phyloP scores from a whole-genome alignment of 768 basidiomycete genomes.

The Rhizopogon rudus region DNA sequence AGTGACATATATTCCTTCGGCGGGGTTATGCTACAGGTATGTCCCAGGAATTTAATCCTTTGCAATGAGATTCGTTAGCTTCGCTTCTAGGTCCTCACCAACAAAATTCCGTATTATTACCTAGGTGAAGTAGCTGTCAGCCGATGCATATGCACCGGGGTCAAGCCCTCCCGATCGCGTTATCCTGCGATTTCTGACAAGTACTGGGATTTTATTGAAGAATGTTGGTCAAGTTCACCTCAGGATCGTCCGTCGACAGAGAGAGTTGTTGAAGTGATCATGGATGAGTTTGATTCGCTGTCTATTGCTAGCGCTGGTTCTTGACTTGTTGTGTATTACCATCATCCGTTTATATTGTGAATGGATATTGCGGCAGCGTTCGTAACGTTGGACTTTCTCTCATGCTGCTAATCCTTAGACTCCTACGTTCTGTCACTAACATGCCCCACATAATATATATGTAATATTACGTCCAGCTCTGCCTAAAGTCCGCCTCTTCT shows the following conservation, averaged over 20 bases:
- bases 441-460: no score
- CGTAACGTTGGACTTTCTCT: neutral
- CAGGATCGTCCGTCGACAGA: neutral
- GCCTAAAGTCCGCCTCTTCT: no score
- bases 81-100: neutral
- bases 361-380: neutral
- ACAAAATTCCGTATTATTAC: conserved; percentile 18
- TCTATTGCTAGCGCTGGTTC: neutral
- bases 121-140: conserved; percentile 13
- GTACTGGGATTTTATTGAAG: conserved; percentile 37
- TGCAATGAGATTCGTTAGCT: conserved; percentile 17
- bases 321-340: neutral
- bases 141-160: conserved; percentile 9
- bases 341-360: neutral
- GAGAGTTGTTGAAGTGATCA: neutral
- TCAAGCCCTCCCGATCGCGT: conserved; percentile 15
- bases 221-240: conserved; percentile 31
- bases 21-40: conserved; percentile 25
- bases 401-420: no score
- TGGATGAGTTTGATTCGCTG: neutral
- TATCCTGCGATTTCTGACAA: conserved; percentile 26
- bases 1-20: conserved; percentile 43
- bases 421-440: no score
- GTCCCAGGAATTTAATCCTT: conserved; percentile 4
- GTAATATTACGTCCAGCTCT: no score